Conservation (phyloP, 306 rosid species). For the Ormosia semicastrata region DNA sequence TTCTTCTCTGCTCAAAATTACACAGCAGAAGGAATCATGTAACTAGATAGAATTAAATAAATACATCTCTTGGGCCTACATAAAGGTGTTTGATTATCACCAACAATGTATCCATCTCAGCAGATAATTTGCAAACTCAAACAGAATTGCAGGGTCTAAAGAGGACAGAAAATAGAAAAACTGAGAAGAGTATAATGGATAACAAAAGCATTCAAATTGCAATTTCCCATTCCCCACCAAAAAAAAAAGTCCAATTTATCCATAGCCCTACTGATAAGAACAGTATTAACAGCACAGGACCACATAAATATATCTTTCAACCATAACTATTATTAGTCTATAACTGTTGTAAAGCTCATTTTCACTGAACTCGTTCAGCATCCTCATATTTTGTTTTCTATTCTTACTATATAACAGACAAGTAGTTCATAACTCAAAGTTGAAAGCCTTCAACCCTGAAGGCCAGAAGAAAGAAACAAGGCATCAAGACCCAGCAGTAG, state of each 20-base stretch:
- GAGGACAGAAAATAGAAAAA: too few species aligned
- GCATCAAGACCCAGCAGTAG: not conserved
- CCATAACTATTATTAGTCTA: not conserved
- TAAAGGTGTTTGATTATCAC: too few species aligned
- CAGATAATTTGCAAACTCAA: too few species aligned
- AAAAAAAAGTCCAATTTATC: constrained; percentile 33
- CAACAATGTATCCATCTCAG: too few species aligned
- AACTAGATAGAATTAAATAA: too few species aligned
- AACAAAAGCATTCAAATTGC: constrained; percentile 36
- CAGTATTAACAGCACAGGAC: too few species aligned
- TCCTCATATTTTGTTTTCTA: constrained; percentile 5
- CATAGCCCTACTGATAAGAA: constrained; percentile 36
- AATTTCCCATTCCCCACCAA: constrained; percentile 21
- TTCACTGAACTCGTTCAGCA: constrained; percentile 20
- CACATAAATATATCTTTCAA: constrained; percentile 37
- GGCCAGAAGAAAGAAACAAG: not conserved
- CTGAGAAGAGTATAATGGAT: constrained; percentile 48
- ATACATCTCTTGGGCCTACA: too few species aligned
- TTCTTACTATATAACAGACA: not conserved
- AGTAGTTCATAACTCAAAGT: constrained; percentile 20
- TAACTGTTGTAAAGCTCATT: constrained; percentile 18
- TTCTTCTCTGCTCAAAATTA: too few species aligned
- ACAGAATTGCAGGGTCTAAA: too few species aligned
- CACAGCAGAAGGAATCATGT: too few species aligned
- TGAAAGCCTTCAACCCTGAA: not conserved